Conservation (phyloP, 192 early-diverging fungal genomes). For the Linnemannia elongata region DNA sequence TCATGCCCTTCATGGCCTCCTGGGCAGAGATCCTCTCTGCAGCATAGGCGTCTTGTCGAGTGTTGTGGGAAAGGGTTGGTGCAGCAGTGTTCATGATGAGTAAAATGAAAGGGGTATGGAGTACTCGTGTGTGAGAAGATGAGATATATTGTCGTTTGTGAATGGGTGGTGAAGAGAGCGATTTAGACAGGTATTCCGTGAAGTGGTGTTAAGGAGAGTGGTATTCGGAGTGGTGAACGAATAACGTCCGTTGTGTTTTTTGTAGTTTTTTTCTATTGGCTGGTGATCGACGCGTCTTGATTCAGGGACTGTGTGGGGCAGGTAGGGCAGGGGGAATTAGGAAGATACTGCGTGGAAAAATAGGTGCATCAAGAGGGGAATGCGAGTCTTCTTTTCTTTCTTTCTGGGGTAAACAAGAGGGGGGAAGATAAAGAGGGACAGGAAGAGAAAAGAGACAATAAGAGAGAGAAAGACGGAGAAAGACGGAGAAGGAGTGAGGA, state of each 20-base stretch:
- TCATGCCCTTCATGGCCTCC: constrained; percentile 54
- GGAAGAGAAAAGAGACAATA: neutral
- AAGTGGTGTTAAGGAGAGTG: neutral
- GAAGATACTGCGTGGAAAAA: neutral
- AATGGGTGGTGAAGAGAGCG: neutral
- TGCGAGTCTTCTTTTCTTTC: neutral
- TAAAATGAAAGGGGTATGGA: neutral
- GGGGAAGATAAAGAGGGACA: neutral
- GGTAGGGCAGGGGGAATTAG: neutral
- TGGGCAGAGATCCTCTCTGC: constrained; percentile 46
- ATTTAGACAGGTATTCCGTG: neutral
- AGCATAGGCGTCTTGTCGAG: constrained; percentile 23
- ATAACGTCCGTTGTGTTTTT: neutral
- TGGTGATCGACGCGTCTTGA: constrained; percentile 15
- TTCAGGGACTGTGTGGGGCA: too few relatives aligned
- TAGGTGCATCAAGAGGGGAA: neutral
- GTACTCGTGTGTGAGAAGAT: neutral
- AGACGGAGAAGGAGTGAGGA: neutral
- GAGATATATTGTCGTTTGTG: neutral
- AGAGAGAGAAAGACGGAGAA: neutral
- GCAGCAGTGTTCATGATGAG: constrained; percentile 46
- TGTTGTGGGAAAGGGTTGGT: constrained; percentile 6
- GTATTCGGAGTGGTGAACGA: neutral
- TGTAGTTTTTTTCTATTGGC: neutral
- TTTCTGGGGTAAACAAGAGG: neutral